Percentiles rank a stretch among this genome's conserved stretches.
phyloP scores from a whole-genome alignment of 768 basidiomycete species.

The Lentinula edodes region DNA sequence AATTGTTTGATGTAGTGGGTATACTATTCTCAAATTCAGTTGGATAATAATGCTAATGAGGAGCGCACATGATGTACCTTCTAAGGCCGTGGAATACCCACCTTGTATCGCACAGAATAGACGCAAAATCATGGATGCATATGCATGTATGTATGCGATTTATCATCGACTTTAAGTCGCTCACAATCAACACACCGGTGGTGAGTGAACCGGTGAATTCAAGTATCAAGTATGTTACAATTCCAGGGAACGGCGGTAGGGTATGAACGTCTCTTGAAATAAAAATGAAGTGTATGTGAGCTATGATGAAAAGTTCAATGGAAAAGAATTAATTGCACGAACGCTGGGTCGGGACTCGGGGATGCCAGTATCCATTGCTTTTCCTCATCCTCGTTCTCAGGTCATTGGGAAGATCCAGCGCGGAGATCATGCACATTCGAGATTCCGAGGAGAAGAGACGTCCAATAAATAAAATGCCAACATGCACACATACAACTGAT shows the following conservation, averaged over 20 bases:
- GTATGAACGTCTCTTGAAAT: background rate
- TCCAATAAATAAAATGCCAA: background rate
- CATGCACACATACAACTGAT: background rate
- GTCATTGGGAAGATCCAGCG: background rate
- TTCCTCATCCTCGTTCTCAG: background rate
- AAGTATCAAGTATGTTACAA: no score
- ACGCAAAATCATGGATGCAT: background rate
- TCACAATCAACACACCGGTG: no score
- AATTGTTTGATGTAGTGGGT: background rate
- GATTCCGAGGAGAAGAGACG: background rate
- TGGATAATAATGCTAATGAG: no score
- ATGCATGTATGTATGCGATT: background rate
- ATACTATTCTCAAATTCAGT: background rate
- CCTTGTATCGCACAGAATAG: no score
- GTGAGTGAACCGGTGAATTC: no score
- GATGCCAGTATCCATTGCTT: background rate
- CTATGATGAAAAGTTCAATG: background rate
- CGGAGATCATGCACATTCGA: background rate
- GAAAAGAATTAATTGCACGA: background rate
- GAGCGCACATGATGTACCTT: no score
- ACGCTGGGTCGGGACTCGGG: background rate
- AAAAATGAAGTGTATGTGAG: background rate
- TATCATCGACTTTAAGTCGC: no score
- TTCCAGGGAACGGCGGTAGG: no score
- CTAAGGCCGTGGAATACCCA: no score